Base-by-base conservation (phyloP, 305 asterid species). In the Fraxinus floribunda region DNA sequence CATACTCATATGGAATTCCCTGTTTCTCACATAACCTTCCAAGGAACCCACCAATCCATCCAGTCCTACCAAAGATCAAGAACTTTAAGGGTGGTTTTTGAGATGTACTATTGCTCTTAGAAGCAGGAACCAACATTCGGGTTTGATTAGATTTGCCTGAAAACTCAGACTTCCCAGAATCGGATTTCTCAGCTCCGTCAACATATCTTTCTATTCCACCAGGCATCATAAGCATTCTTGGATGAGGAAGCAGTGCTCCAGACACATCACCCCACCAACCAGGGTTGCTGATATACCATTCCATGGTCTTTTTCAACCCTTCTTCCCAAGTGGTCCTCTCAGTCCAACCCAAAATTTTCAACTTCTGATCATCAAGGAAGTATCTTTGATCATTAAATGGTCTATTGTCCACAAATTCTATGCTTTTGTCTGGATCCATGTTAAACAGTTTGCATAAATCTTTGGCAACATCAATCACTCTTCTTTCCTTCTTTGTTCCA, bases 181-280 rank as follows among this genome's bases (percentile, higher is more conserved):
- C 90, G 20, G 78, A 83, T 81, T 90, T 90, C 85, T 94, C 98
- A 55, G 94, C 89, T 70, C 84, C 97, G 82, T 94, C 95, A 16
- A 78, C 29, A 18, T 1, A 87, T 46, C 92, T 90, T 89, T 92
- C 98, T 4, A 86, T 82, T 29, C 95, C 97, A 86, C 96, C 97
- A 10, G 98, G 94, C 97, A 92, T 91, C 94, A 89, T 91, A 75
- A 91, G 86, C 98, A 94, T 94, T 84, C 97, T 90, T 55, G 98
- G 98, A 85, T 94, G 98, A 84, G 98, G 98, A 81, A 93, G 94
- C 92, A 94, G 80, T 71, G 98, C 98, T 74, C 98, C 98, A 15
- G 97, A 86, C 36, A 94, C 96, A 87, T 94, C 97, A 4, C 98
- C 97, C 98, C 98, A 94, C 98, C 98, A 94, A 39, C 89, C 89